A percentile compares a stretch with the other conserved stretches of the same genome.
Evolutionary conservation across 768 basidiomycete species (phyloP).

Genomic region (Calocybe indica): DNA sequence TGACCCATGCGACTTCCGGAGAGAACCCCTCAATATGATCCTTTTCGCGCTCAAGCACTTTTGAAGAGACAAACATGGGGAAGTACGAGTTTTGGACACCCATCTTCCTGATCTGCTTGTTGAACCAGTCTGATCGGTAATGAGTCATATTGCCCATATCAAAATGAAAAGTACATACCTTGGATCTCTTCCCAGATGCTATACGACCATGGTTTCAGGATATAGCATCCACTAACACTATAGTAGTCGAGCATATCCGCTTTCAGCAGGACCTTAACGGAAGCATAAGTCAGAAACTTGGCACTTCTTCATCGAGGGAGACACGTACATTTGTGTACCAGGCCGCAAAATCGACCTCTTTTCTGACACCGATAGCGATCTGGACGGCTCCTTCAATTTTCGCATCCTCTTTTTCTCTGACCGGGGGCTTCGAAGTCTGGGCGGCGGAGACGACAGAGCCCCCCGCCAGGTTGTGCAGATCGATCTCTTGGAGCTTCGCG

Average conservation of each 20-base stretch:
- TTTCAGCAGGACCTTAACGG: conserved; percentile 82
- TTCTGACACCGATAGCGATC: conserved; percentile 92
- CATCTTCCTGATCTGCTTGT: conserved; percentile 84
- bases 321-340: conserved; percentile 85
- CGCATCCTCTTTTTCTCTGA: conserved; percentile 65
- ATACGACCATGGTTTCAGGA: conserved; percentile 96
- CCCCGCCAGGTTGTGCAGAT: conserved; percentile 54
- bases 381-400: conserved; percentile 87
- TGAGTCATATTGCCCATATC: background rate
- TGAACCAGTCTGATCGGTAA: conserved; percentile 74
- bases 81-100: conserved; percentile 98
- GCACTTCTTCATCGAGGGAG: too few species aligned
- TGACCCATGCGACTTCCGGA: conserved; percentile 99
- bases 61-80: conserved; percentile 95
- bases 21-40: conserved; percentile 99
- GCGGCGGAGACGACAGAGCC: conserved; percentile 31
- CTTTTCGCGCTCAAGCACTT: conserved; percentile 94
- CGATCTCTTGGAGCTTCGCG: conserved; percentile 63
- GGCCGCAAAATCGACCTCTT: conserved; percentile 88
- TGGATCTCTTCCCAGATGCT: conserved; percentile 97
- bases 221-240: conserved; percentile 97
- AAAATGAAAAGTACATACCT: conserved; percentile 35
- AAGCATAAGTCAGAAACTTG: conserved; percentile 7
- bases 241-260: conserved; percentile 99
- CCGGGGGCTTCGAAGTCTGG: conserved; percentile 29